Conservation (phyloP, 192 early-diverging fungal species). For the Linnemannia schmuckeri region DNA sequence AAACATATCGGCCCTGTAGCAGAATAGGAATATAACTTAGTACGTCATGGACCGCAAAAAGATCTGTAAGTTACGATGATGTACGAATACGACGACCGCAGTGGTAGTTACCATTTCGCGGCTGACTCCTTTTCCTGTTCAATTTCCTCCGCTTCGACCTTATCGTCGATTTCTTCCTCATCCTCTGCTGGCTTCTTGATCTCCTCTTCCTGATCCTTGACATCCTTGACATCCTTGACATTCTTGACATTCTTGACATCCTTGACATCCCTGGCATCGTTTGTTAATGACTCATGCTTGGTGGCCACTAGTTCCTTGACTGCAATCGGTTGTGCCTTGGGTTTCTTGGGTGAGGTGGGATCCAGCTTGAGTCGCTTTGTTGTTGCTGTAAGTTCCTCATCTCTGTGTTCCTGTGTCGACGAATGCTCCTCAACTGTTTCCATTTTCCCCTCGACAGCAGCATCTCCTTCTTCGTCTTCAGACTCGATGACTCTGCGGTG, state of each 20-base stretch:
- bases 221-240: background rate
- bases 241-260: too few relatives aligned
- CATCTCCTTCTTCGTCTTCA: slow-evolving; percentile 30
- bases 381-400: slow-evolving; percentile 23
- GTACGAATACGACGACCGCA: background rate
- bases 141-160: slow-evolving; percentile 32
- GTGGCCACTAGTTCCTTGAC: background rate
- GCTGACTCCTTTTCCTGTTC: slow-evolving; percentile 52
- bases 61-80: background rate
- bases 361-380: slow-evolving; percentile 44
- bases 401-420: slow-evolving; percentile 29
- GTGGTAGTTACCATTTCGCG: slow-evolving; percentile 28
- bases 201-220: slow-evolving; percentile 8
- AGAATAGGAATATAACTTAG: background rate
- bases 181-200: background rate
- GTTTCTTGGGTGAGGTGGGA: slow-evolving; percentile 25
- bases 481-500: slow-evolving; percentile 25
- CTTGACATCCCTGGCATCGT: background rate
- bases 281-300: background rate
- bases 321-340: background rate
- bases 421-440: background rate
- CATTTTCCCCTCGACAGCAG: background rate
- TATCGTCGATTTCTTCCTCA: background rate
- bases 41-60: background rate
- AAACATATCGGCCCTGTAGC: slow-evolving; percentile 44